Conservation (phyloP, 257 asterid species). For the Scutellaria barbata region DNA sequence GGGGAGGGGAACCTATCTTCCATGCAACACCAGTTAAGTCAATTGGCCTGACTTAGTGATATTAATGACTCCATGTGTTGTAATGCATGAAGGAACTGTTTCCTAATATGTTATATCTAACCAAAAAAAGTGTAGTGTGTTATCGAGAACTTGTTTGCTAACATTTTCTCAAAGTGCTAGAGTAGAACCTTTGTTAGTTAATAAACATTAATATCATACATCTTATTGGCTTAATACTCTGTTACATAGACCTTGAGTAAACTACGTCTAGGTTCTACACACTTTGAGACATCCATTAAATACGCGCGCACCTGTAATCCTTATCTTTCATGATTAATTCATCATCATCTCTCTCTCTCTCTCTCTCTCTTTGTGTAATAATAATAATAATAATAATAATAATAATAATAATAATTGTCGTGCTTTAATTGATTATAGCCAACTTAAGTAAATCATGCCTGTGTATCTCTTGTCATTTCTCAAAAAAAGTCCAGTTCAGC, state of each 20-base stretch:
- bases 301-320: too few species aligned
- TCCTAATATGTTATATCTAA: neutral
- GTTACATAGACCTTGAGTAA: neutral
- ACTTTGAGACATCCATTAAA: too few species aligned
- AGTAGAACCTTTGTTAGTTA: neutral
- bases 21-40: neutral
- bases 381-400: too few species aligned
- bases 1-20: neutral
- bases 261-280: too few species aligned
- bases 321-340: neutral
- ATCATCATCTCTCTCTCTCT: too few species aligned
- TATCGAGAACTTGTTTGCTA: neutral
- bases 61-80: neutral
- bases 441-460: too few species aligned
- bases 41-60: neutral
- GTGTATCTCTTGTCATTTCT: neutral
- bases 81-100: neutral
- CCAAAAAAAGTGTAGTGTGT: too few species aligned
- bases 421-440: neutral
- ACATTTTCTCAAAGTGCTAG: neutral
- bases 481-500: neutral
- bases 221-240: slow-evolving; percentile 24
- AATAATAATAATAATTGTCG: too few species aligned
- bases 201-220: neutral
- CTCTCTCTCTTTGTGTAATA: too few species aligned